Evolutionary conservation across 2,329 filamentous ascomycete genomes (phyloP).

Genomic region (Xylariaceae sp.): DNA sequence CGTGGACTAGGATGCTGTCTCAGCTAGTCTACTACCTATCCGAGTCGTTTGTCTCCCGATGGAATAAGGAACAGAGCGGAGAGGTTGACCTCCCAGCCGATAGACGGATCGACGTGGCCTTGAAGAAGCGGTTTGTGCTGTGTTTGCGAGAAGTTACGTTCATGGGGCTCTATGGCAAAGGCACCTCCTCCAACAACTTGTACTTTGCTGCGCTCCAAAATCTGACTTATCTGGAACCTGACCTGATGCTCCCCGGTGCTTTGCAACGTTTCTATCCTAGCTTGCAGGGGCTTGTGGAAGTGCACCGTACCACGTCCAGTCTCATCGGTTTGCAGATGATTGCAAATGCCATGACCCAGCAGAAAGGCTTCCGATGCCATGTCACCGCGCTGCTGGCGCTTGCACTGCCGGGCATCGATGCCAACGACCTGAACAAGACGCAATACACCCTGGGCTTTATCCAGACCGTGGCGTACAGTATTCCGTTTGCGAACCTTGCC

Average conservation of each 20-base stretch:
- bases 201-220: constrained; percentile 87
- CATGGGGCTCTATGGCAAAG: constrained; percentile 98
- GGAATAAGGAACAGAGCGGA: constrained; percentile 90
- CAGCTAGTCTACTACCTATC: constrained; percentile 89
- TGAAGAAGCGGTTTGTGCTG: constrained; percentile 85
- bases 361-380: constrained; percentile 95
- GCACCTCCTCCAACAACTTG: constrained; percentile 83
- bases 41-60: constrained; percentile 94
- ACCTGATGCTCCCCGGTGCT: constrained; percentile 85
- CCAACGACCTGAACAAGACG: constrained; percentile 96
- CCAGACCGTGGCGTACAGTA: constrained; percentile 91
- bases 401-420: constrained; percentile 90
- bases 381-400: constrained; percentile 90
- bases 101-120: constrained; percentile 68
- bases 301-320: constrained; percentile 92
- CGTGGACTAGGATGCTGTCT: constrained; percentile 83
- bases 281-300: constrained; percentile 92
- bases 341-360: constrained; percentile 81
- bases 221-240: constrained; percentile 83
- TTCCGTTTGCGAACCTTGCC: constrained; percentile 81
- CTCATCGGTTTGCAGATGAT: constrained; percentile 88
- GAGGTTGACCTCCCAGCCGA: constrained; percentile 83
- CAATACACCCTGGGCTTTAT: constrained; percentile 92
- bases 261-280: constrained; percentile 95
- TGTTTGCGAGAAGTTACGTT: constrained; percentile 89